Base-by-base conservation (phyloP, 1,284 basidiomycete species). In the Uromyces viciae-fabae region DNA sequence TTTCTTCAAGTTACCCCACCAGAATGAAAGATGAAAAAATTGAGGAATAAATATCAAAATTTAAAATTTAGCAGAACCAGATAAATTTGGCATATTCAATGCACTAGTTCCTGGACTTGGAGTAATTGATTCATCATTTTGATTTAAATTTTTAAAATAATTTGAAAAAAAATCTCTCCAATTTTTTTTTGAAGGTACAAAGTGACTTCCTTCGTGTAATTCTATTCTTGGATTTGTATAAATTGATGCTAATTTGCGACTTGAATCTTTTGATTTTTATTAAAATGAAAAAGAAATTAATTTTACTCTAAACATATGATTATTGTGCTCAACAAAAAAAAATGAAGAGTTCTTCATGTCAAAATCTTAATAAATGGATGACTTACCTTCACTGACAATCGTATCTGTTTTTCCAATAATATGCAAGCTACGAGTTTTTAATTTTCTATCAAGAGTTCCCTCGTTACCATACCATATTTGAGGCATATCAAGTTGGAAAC, bases 401-500 rank as follows among this genome's bases (percentile, higher is more conserved):
- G 17, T 43, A 74, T 81, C 78, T n/a, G 69, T 81, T 11, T 58
- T 69, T n/a, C 78, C 78, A 15, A 81, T 38, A 19, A 81, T 36
- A 58, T 81, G 78, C 54, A 81, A 68, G 46, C 78, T 81, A 19
- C 71, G 69, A n/a, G 78, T 81, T 17, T 14, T 52, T 31, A 81
- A 56, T 38, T 74, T 46, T n/a, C 28, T 62, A 36, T 54, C 14
- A n/a, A n/a, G n/a, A 54, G 17, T 36, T 0, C 49, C 78, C 15
- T 58, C 38, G n/a, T 46, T 31, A 36, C 60, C 49, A 31, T 54
- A 31, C 69, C 69, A 74, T 31, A 46, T 56, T 31, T 33, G 42
- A 31, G 42, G 69, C 2, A 66, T 43, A 3, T 62, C 25, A 14
- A 74, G 36, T 38, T 52, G 25, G 46, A 81, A 81, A 11, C 78